These are phyloP conservation scores for Rhizoclosmatium globosum DNA, from an alignment of 192 early-diverging fungal genomes.

Conservation along the genomic window DNA sequence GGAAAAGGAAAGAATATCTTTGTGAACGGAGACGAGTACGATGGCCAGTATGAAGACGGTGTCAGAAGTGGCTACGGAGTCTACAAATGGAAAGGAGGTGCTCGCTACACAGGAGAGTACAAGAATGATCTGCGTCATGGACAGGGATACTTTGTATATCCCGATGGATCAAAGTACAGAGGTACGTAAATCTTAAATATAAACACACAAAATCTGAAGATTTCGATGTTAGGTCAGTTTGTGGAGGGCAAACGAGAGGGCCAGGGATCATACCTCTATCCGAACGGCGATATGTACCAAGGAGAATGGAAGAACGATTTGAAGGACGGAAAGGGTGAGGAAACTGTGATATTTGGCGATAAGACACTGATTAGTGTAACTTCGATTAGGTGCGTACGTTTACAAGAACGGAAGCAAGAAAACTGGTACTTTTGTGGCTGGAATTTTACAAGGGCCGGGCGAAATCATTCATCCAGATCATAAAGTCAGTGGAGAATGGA, in stretches of 20 bases:
- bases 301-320: constrained; percentile 62
- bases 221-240: constrained; percentile 48
- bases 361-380: neutral
- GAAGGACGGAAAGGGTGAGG: constrained; percentile 59
- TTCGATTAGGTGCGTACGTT: constrained; percentile 42
- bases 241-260: constrained; percentile 60
- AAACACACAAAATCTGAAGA: neutral
- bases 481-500: constrained; percentile 52
- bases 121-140: constrained; percentile 56
- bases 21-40: constrained; percentile 65
- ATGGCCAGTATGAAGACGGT: constrained; percentile 56
- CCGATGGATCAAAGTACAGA: constrained; percentile 62
- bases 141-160: constrained; percentile 62
- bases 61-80: constrained; percentile 53
- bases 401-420: constrained; percentile 59
- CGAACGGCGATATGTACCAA: constrained; percentile 62
- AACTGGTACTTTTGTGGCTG: constrained; percentile 55
- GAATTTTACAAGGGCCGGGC: constrained; percentile 48
- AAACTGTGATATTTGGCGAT: constrained; percentile 3
- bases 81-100: constrained; percentile 62
- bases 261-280: constrained; percentile 58
- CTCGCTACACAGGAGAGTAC: constrained; percentile 61
- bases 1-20: constrained; percentile 66
- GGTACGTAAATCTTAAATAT: constrained; percentile 38
- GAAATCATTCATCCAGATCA: constrained; percentile 63